phyloP scores from a whole-genome alignment of 306 rosid species.

The Hippophae tibetana region DNA sequence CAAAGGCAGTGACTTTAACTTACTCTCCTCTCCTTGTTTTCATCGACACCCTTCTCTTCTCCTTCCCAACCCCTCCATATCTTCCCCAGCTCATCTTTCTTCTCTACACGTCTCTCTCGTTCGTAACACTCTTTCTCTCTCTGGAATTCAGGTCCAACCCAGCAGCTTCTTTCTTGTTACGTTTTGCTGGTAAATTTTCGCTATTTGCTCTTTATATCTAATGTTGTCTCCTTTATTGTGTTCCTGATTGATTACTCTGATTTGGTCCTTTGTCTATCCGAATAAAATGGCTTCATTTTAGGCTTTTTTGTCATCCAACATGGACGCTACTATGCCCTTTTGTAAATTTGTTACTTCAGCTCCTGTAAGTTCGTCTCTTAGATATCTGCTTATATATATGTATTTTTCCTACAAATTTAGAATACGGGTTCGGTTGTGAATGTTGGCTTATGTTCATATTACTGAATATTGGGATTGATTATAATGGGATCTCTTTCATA shows the following conservation, averaged over 20 bases:
- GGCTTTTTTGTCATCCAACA: constrained; percentile 13
- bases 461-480: too few species aligned
- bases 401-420: too few species aligned
- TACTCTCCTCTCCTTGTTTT: constrained; percentile 24
- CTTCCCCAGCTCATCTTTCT: background rate
- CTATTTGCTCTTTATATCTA: background rate
- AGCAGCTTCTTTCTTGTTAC: background rate
- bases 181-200: background rate
- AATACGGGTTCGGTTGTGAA: too few species aligned
- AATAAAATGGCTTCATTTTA: constrained; percentile 2
- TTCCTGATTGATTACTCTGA: background rate
- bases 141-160: background rate
- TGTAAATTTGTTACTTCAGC: constrained; percentile 53
- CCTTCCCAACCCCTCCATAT: background rate
- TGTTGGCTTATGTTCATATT: too few species aligned
- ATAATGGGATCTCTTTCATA: too few species aligned
- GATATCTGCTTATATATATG: background rate
- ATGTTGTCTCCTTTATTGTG: background rate
- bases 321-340: constrained; percentile 60
- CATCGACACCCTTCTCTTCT: constrained; percentile 23
- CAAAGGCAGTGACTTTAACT: background rate
- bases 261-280: background rate
- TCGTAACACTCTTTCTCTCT: background rate
- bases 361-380: constrained; percentile 28
- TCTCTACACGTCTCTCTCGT: constrained; percentile 1